Evolutionary conservation across 345 rosid genomes (phyloP), one percentile per base, ranked within the genome.

Genomic region (Pugionium dolabratum): DNA sequence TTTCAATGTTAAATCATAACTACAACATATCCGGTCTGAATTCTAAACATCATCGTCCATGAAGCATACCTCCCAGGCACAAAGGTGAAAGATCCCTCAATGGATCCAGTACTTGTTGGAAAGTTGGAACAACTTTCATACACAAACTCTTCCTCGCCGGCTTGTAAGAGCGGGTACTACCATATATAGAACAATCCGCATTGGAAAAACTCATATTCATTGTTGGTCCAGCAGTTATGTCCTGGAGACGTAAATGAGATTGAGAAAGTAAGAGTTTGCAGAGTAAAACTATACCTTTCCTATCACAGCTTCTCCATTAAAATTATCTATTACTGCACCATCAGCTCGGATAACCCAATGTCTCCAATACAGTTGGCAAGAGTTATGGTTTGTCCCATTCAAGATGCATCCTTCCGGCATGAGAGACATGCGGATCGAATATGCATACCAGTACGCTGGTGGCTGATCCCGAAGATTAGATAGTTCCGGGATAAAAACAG

Each of bases 351-450:
- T 84, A 41, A 75, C 72, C 97, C 95, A 90, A 67, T 79, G 86
- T 71, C 95, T 84, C 81, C 75, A 18, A 32, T 74, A 71, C 67
- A 94, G 76, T 54, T 88, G 96, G 71, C 96, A 94, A 39, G 88
- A 86, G 80, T 67, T 52, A 59, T 83, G 88, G 66, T 59, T 60
- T 72, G 51, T 70, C 43, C 87, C 92, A 68, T 81, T 78, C 48
- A 82, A 41, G 60, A 76, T 32, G 70, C 93, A 94, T 59, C 97
- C 87, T 70, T 84, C 93, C 0, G 91, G 87, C 8, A 74, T 11
- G 9, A 94, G 93, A 44, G 96, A 86, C 88, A 94, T 78, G 47
- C 93, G 96, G 56, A 94, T 81, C 64, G 93, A 86, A 76, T 90
- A 90, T 35, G 93, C 79, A 75, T 81, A 90, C 51, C 41, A 47